Evolutionary conservation across 2,329 filamentous ascomycete species (phyloP).

Genomic region (Polytolypa hystricis): DNA sequence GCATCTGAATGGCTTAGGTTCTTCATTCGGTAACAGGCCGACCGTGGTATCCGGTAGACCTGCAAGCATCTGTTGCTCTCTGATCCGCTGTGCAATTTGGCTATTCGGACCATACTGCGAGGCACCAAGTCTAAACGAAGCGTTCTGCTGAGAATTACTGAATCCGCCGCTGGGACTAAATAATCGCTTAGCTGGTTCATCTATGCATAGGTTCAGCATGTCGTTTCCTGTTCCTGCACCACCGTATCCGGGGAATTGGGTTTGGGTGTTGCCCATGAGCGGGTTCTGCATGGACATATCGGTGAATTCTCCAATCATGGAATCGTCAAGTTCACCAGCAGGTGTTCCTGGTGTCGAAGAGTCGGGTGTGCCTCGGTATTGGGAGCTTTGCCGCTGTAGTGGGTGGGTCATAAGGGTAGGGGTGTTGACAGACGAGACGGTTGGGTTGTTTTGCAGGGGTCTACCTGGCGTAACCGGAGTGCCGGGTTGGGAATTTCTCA

Average conservation of each 20-base stretch:
- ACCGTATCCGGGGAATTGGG: constrained; percentile 31
- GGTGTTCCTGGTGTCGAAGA: constrained; percentile 60
- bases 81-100: constrained; percentile 57
- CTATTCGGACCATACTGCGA: constrained; percentile 67
- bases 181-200: constrained; percentile 87
- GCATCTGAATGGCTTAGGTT: constrained; percentile 95
- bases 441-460: constrained; percentile 76
- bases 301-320: constrained; percentile 52
- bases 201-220: constrained; percentile 58
- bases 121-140: constrained; percentile 63
- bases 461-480: constrained; percentile 65
- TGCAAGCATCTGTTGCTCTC: constrained; percentile 53
- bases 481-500: constrained; percentile 74
- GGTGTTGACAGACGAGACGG: constrained; percentile 93
- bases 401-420: constrained; percentile 77
- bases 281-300: constrained; percentile 46
- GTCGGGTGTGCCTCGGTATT: constrained; percentile 47
- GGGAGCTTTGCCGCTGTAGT: constrained; percentile 46
- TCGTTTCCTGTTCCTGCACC: constrained; percentile 36
- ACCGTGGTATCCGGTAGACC: constrained; percentile 39
- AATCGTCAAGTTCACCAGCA: constrained; percentile 64
- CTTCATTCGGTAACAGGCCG: constrained; percentile 54
- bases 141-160: constrained; percentile 55
- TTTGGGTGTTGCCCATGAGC: constrained; percentile 30
- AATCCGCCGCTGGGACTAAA: constrained; percentile 74